phyloP scores from a whole-genome alignment of 345 rosid species.

The Eucalyptus tenuipes region DNA sequence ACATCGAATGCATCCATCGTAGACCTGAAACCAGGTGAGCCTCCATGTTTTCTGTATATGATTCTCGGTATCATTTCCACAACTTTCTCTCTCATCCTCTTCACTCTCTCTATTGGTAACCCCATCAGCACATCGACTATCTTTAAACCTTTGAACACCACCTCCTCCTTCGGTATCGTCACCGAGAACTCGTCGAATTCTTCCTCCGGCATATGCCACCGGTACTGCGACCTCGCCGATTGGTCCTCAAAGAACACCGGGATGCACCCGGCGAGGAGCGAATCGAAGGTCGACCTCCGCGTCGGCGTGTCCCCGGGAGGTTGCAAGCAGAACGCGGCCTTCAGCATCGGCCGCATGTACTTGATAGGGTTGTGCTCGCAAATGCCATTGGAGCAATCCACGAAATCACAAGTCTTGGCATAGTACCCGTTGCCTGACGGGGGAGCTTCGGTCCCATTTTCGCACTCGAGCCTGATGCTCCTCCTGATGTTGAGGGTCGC shows the following conservation, averaged over 20 bases:
- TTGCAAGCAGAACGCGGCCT: slow-evolving; percentile 69
- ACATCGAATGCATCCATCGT: slow-evolving; percentile 82
- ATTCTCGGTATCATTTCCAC: slow-evolving; percentile 64
- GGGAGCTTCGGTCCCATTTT: slow-evolving; percentile 5
- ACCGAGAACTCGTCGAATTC: slow-evolving; percentile 47
- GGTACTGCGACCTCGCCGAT: slow-evolving; percentile 58
- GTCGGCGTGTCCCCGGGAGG: slow-evolving; percentile 95
- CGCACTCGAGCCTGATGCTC: slow-evolving; percentile 76
- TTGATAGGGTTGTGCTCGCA: slow-evolving; percentile 87
- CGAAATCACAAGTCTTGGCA: slow-evolving; percentile 46
- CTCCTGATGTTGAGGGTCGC: slow-evolving; percentile 57
- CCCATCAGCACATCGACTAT: slow-evolving; percentile 62
- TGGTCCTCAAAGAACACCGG: slow-evolving; percentile 91
- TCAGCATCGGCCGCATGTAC: slow-evolving; percentile 74
- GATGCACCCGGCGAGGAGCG: slow-evolving; percentile 74
- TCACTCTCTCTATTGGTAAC: slow-evolving; percentile 48
- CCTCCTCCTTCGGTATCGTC: slow-evolving; percentile 70
- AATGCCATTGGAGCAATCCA: slow-evolving; percentile 81
- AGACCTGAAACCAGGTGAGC: slow-evolving; percentile 42
- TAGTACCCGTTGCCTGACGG: not conserved
- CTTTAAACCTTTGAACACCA: slow-evolving; percentile 54
- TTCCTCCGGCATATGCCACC: slow-evolving; percentile 64
- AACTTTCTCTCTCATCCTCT: slow-evolving; percentile 58
- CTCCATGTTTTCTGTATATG: slow-evolving; percentile 73
- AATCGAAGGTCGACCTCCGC: slow-evolving; percentile 70